Evolutionary conservation across 192 early-diverging fungal genomes (phyloP), one percentile per base, ranked within the genome.

Genomic region (Coemansia pectinata): DNA sequence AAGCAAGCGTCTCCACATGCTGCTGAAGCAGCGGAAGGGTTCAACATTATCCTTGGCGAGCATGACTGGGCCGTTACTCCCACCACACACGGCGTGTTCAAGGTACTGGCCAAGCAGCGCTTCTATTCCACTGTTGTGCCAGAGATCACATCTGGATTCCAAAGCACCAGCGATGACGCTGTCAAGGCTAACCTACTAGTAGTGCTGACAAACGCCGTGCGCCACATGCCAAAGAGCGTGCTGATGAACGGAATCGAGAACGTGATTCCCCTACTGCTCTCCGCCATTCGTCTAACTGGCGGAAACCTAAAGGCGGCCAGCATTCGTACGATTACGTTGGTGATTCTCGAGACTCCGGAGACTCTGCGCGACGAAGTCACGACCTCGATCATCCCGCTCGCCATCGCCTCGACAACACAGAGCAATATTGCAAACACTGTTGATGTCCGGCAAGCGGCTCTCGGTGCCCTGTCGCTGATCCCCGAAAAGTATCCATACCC

Each of bases 101-200:
- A 89, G 85, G 71, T 92, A 14, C 74, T 99, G 23, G 91, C 91
- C 70, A 93, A 93, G 75, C 95, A 97, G 73, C 81, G 90, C 25
- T 91, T 97, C 66, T 97, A 94, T 71, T 87, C 89, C 38, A 87
- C 87, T 40, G 91, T 89, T 59, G 73, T 96, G 12, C 93, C 91
- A 17, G 84, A 83, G 38, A 76, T 94, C 21, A 87, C 91, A 1
- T 21, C 77, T 2, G 79, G 87, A 1, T 93, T 91, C 42, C 48
- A 67, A 2, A 12, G 7, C 12, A 52, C 73, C 21, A 34, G 4
- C 11, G 40, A 70, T 60, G 61, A 70, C 86, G 86, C 70, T n/a
- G 75, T 87, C 23, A 94, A 91, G 62, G 83, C 88, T 44, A 85
- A 90, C 66, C 89, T 94, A 66, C 79, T 98, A 29, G 77, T 95